Evolutionary conservation across 148 eudicot species (phyloP), one percentile per base, ranked within the genome.

Genomic region (Pharnaceum exiguum): DNA sequence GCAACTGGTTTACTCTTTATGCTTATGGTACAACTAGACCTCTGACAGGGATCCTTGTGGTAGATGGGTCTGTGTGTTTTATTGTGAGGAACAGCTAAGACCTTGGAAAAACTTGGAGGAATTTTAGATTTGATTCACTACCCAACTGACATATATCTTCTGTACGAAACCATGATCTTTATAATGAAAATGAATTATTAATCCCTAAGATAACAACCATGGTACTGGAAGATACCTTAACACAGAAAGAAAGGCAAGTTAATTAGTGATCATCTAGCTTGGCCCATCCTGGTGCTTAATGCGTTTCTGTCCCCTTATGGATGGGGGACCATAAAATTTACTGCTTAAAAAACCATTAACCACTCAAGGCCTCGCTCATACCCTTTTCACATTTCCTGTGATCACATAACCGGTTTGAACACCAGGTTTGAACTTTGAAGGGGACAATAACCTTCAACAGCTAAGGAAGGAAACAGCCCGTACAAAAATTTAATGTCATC

Each of bases 21-120:
- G 40, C 64, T 43, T 60, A 71, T 58, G 60, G 63, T 63, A 71
- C 75, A 71, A 64, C 65, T 63, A 35, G 59, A 53, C 16, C 25
- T 33, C 55, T 71, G 68, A 64, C 69, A 63, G 42, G 51, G 51
- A 71, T 57, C 53, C 49, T 13, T 28, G 2, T n/a, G 31, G 33
- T 26, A 15, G 40, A 61, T 39, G 30, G 26, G 19, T 54, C 40
- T 53, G 43, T 1, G 43, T 48, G 44, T 62, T 39, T 45, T 57
- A 40, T 40, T 29, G 58, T 49, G 68, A 48, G 26, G 43, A 69
- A 71, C 69, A 71, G 75, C 70, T 63, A 65, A 71, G 47, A 57
- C 51, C 55, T 57, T 63, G 32, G 46, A 50, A 63, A 47, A 53
- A 43, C 47, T 53, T 22, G 22, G 29, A 36, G 32, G 13, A 19